A percentile compares a stretch with the other conserved stretches of the same genome.
phyloP scores from a whole-genome alignment of 768 basidiomycete genomes.

The Mycena capillaripes region DNA sequence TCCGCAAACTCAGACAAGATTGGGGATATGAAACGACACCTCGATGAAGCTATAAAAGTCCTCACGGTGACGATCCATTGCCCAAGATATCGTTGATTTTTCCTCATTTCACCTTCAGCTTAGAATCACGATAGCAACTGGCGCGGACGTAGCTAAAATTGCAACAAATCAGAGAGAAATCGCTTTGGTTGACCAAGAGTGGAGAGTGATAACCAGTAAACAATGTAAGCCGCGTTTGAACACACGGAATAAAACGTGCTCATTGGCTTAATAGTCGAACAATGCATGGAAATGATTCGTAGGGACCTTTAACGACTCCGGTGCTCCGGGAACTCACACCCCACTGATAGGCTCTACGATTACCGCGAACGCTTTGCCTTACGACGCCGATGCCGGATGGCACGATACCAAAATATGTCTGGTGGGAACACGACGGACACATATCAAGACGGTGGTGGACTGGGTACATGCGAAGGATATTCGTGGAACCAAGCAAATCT shows the following conservation, averaged over 20 bases:
- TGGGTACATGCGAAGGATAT: neutral
- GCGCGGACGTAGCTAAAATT: neutral
- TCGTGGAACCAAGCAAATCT: conserved; percentile 18
- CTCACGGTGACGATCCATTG: neutral
- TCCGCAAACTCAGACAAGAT: neutral
- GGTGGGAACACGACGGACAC: neutral
- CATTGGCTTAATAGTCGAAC: no score
- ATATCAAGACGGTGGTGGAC: neutral
- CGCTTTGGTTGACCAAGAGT: neutral
- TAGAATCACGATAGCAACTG: neutral
- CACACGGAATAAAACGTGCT: no score
- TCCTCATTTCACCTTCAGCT: neutral
- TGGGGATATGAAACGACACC: neutral
- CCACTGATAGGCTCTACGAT: no score
- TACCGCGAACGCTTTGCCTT: neutral
- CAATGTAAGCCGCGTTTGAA: neutral
- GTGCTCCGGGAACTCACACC: no score
- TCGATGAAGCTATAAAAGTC: neutral
- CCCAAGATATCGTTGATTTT: no score
- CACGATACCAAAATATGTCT: neutral
- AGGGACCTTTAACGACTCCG: no score
- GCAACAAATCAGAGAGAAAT: no score
- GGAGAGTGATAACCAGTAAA: neutral
- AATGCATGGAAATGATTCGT: no score
- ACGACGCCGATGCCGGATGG: neutral